Base-by-base conservation (phyloP, 495 filamentous ascomycete genomes). In the Pyrenula massariospora region DNA sequence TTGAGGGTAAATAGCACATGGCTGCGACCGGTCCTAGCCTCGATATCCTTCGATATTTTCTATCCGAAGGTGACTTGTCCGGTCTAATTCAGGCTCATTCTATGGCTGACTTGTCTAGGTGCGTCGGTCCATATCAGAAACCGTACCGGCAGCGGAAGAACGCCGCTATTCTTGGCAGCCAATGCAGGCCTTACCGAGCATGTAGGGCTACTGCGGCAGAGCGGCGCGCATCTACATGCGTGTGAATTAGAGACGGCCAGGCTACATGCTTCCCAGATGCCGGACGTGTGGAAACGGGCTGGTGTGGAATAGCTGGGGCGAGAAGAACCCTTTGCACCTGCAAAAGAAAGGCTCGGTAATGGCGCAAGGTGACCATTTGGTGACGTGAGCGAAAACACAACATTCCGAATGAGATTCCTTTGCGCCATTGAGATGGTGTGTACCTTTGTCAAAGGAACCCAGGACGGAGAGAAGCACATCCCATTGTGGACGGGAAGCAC, bases 101-200 rank as follows among this genome's bases (percentile, higher is more conserved):
- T 42, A 5, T 15, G 31, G 15, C 31, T 42, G 15, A 42, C 15
- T 42, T 5, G 15, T 42, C 31, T 15, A 42, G 91, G 91, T 2
- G 92, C 88, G 1, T 90, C 86, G 36, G 92, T 96, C 12, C 91
- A 96, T 68, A 69, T 88, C 21, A 81, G 92, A 48, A 96, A 96
- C 68, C 76, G 81, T 20, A 82, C 81, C 22, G 84, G 88, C 56
- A 15, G 31, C 31, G 31, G 31, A 15, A 85, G 87, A 63, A 95
- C 91, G 51, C 89, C 92, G 36, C 73, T 95, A 52, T 91, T 85
- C 66, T 72, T 92, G 25, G 88, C 89, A 3, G 81, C 83, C 59
- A 78, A 81, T 52, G 77, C 81, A 15, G 80, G 82, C 31, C 68
- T 81, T 49, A 68, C 69, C 0, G 84, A 83, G 55, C 79, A 86